Base-by-base conservation (phyloP, 495 filamentous ascomycete species). In the Aspergillus nanangensis region DNA sequence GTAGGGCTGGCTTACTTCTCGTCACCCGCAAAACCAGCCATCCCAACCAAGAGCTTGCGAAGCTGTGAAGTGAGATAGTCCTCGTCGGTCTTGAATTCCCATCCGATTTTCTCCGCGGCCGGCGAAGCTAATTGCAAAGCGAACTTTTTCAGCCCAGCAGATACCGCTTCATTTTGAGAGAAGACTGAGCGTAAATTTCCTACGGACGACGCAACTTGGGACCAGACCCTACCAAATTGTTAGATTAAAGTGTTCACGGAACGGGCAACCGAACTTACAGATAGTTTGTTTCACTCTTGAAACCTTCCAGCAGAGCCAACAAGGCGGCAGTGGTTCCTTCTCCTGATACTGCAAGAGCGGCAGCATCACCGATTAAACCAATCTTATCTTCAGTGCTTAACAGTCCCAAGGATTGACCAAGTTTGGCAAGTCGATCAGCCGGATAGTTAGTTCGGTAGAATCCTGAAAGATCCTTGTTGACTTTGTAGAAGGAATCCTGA, bases 381-480 rank as follows among this genome's bases (percentile, higher is more conserved):
- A 96, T 92, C 67, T 90, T 93, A 67, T 98, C 93, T 62, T 90
- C 82, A 17, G 84, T 81, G 45, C 80, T 86, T 32, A 98, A 72
- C 27, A 81, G 77, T 45, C 83, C 72, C 31, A 84, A 80, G 36
- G 83, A 81, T 37, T 81, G 76, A 39, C 91, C 86, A 29, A 98
- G 83, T 60, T 88, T 83, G 14, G 75, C 79, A 25, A 98, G 78
- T 15, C 90, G 80, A 23, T 75, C 71, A 35, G 88, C 81, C 8
- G 93, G 86, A 54, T 95, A 94, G 63, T 94, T 95, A 20, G 90
- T 93, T 34, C 92, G 76, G 63, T 95, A 98, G 69, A 96, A 96
- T 10, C 90, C 93, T 39, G 82, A 84, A 41, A 92, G 85, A 42
- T 90, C 78, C 44, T 81, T 79, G 66, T 98, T 98, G 53, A 96